Evolutionary conservation across 441 rosid species (phyloP).

Genomic region (Cnidoscolus chayamansa): DNA sequence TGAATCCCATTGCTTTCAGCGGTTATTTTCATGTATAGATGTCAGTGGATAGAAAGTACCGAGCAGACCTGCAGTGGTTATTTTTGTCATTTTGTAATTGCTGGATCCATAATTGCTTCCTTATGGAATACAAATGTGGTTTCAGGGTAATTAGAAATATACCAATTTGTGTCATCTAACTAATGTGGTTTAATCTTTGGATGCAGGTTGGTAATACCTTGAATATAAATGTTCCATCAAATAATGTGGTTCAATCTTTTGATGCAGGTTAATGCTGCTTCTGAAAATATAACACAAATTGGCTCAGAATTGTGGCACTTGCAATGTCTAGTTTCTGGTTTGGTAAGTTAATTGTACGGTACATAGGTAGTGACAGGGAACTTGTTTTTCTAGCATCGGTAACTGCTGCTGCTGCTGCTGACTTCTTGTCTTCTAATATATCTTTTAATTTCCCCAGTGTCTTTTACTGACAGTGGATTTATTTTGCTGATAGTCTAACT

Average conservation of each 20-base stretch:
- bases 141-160: slow-evolving; percentile 1
- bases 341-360: slow-evolving; percentile 50
- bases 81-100: not conserved
- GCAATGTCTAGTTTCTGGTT: slow-evolving; percentile 55
- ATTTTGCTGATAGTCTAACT: not conserved
- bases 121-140: not conserved
- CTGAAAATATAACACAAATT: slow-evolving; percentile 56
- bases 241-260: slow-evolving; percentile 16
- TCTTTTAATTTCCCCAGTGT: not conserved
- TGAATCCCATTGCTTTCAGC: too few relatives aligned
- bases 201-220: too few relatives aligned
- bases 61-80: too few relatives aligned
- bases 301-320: slow-evolving; percentile 58
- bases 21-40: too few relatives aligned
- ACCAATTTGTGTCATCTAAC: not conserved
- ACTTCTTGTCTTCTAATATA: not conserved
- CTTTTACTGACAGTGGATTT: not conserved
- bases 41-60: too few relatives aligned
- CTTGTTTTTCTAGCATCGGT: slow-evolving; percentile 1
- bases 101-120: not conserved
- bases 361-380: not conserved
- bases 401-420: not conserved
- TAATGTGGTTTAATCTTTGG: too few relatives aligned
- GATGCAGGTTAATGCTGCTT: slow-evolving; percentile 65
- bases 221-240: slow-evolving; percentile 3